phyloP scores from a whole-genome alignment of 148 eudicot genomes.

The Camellia japonica region DNA sequence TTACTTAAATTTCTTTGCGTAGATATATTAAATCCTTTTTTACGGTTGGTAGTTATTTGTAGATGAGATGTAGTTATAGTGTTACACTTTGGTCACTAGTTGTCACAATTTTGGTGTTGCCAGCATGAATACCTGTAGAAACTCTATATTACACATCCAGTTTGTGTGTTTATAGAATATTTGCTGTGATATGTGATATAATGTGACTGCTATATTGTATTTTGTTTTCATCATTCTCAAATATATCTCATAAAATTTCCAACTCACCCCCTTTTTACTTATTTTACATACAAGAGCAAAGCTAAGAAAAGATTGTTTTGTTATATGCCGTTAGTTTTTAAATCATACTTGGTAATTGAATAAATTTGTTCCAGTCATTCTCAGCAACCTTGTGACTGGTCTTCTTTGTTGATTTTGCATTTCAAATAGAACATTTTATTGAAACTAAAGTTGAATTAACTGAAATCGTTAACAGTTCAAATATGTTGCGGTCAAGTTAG shows the following conservation, averaged over 20 bases:
- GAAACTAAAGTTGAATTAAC: neutral
- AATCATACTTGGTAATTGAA: too few species aligned
- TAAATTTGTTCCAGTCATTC: too few species aligned
- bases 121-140: neutral
- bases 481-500: neutral
- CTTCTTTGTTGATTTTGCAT: neutral
- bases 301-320: neutral
- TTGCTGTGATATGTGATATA: neutral
- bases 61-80: neutral
- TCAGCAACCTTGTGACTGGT: too few species aligned
- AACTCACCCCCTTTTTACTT: neutral
- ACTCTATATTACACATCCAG: neutral
- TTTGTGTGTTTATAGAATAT: neutral
- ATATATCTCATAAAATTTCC: neutral
- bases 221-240: neutral
- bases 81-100: neutral
- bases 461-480: neutral
- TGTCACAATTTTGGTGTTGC: neutral
- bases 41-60: neutral
- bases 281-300: too few species aligned
- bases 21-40: neutral
- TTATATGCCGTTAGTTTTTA: too few species aligned
- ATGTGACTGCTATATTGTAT: neutral
- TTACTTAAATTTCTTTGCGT: neutral
- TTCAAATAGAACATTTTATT: neutral